Conservation (phyloP, 2,329 filamentous ascomycete genomes). For the Fusarium guadeloupense region DNA sequence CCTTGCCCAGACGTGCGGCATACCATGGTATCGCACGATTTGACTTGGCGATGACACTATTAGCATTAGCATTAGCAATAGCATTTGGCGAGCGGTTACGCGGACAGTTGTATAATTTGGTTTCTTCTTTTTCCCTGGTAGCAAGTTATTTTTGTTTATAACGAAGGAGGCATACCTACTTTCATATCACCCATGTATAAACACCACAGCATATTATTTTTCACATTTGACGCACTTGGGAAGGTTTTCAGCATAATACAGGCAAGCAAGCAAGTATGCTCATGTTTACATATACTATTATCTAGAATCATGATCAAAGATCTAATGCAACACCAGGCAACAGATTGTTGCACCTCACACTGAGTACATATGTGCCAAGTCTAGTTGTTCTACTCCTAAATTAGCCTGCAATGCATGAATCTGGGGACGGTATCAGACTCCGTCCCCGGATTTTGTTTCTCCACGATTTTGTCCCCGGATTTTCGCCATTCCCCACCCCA, state of each 20-base stretch:
- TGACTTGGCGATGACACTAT: slow-evolving; percentile 25
- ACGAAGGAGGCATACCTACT: slow-evolving; percentile 14
- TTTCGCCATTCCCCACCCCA: slow-evolving; percentile 29
- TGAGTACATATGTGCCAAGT: neutral
- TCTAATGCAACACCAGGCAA: slow-evolving; percentile 8
- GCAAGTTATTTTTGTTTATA: slow-evolving; percentile 4
- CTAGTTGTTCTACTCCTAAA: neutral
- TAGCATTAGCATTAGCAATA: slow-evolving; percentile 26
- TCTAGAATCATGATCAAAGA: slow-evolving; percentile 25
- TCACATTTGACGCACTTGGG: slow-evolving; percentile 3
- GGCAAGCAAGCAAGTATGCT: neutral
- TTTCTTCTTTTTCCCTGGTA: neutral
- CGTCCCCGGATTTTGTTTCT: slow-evolving; percentile 18
- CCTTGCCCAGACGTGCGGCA: slow-evolving; percentile 14
- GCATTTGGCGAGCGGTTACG: slow-evolving; percentile 32
- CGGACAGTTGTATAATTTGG: slow-evolving; percentile 26
- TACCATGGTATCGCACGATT: slow-evolving; percentile 14
- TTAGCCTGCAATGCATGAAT: slow-evolving; percentile 12
- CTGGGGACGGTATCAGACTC: neutral
- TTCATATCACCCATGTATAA: slow-evolving; percentile 31
- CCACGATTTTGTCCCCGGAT: slow-evolving; percentile 30
- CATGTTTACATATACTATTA: slow-evolving; percentile 11
- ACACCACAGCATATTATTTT: slow-evolving; percentile 15
- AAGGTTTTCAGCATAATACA: slow-evolving; percentile 8
- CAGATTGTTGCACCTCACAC: neutral